phyloP scores from a whole-genome alignment of 163 green algal genomes.

The Picocystis sp. region DNA sequence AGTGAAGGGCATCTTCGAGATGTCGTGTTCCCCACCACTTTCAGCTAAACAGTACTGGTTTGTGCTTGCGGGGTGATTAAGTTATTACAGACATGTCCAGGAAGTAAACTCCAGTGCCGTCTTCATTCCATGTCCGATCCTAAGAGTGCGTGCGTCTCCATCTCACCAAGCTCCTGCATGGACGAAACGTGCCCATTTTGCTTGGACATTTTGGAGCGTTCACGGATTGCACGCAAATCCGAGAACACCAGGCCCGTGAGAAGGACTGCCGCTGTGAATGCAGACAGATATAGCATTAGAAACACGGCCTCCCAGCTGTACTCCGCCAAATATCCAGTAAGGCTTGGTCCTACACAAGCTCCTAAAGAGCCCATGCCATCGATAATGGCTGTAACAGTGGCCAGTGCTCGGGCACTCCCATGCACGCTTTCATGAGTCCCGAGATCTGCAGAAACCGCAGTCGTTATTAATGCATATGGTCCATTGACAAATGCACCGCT shows the following conservation, averaged over 20 bases:
- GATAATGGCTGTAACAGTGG: slow-evolving; percentile 92
- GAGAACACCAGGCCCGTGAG: slow-evolving; percentile 33
- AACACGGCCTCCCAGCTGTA: slow-evolving; percentile 66
- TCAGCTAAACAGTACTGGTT: too few species aligned
- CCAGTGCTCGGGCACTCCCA: slow-evolving; percentile 67
- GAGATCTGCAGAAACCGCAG: slow-evolving; percentile 77
- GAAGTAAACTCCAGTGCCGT: too few species aligned
- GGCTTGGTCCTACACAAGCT: slow-evolving; percentile 70
- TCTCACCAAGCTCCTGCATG: too few species aligned
- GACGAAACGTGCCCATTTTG: too few species aligned
- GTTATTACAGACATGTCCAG: too few species aligned
- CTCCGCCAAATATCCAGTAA: slow-evolving; percentile 68
- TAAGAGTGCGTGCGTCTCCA: too few species aligned
- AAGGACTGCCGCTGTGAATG: slow-evolving; percentile 40
- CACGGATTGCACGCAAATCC: slow-evolving; percentile 12
- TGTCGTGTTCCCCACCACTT: too few species aligned
- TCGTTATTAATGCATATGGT: slow-evolving; percentile 83
- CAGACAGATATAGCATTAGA: slow-evolving; percentile 59
- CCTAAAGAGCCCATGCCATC: slow-evolving; percentile 83
- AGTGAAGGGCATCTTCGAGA: too few species aligned
- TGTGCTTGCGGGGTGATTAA: too few species aligned
- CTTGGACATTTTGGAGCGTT: too few species aligned
- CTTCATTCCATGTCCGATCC: too few species aligned
- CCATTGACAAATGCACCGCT: slow-evolving; percentile 73
- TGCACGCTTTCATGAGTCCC: slow-evolving; percentile 51